Evolutionary conservation across 1,139 yeast species (phyloP).

Genomic region (Debaryomyces sp.): DNA sequence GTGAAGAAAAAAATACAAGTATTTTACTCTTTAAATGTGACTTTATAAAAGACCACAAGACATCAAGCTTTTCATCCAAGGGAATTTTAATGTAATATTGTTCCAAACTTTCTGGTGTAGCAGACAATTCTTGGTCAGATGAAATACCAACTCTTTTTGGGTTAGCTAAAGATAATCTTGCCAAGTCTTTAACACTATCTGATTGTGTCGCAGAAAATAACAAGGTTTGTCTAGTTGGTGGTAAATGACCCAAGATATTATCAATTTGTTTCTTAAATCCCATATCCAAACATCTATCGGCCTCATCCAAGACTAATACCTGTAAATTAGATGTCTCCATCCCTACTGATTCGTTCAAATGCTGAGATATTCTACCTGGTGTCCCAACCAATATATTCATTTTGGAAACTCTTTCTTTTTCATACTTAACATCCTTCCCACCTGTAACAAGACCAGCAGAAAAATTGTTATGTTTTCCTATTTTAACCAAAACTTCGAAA

Average conservation of each 20-base stretch:
- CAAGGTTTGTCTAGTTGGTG: conserved; percentile 84
- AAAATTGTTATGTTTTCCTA: conserved; percentile 77
- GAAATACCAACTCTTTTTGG: conserved; percentile 76
- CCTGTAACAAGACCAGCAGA: conserved; percentile 97
- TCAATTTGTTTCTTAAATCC: conserved; percentile 91
- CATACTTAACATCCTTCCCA: conserved; percentile 90
- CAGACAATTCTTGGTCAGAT: conserved; percentile 49
- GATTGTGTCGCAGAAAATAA: conserved; percentile 94
- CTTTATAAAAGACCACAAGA: conserved; percentile 85
- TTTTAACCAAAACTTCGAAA: conserved; percentile 82
- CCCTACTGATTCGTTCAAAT: conserved; percentile 91
- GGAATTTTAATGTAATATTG: conserved; percentile 78
- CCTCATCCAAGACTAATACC: conserved; percentile 88
- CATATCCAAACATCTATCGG: conserved; percentile 95
- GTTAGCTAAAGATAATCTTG: conserved; percentile 79
- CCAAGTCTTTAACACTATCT: conserved; percentile 82
- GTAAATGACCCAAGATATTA: conserved; percentile 79
- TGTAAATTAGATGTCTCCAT: conserved; percentile 81
- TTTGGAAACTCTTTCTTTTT: conserved; percentile 79
- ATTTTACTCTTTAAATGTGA: conserved; percentile 86
- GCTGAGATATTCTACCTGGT: conserved; percentile 94
- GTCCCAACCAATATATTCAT: conserved; percentile 93
- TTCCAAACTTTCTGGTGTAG: conserved; percentile 82
- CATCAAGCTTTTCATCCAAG: conserved; percentile 80
- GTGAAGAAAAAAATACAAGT: conserved; percentile 85